These are phyloP conservation scores for Coffea eugenioides DNA, from an alignment of 257 asterid genomes.

Conservation along the genomic window DNA sequence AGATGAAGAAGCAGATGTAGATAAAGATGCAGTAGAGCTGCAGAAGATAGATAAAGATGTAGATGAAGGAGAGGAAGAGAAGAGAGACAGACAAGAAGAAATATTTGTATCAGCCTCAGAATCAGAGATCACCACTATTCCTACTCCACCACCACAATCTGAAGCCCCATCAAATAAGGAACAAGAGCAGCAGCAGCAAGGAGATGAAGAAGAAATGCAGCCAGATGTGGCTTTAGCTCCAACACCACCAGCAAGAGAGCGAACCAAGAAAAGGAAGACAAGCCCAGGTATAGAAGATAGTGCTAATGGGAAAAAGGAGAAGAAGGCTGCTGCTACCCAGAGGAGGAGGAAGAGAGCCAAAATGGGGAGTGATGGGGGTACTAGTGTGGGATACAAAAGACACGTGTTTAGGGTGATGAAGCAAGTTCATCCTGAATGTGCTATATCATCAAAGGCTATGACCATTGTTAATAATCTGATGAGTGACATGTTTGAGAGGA, in stretches of 20 bases:
- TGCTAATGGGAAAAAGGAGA: not conserved
- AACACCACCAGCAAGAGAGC: not conserved
- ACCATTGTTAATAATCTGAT: slow-evolving; percentile 59
- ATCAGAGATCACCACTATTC: not conserved
- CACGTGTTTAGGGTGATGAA: slow-evolving; percentile 72
- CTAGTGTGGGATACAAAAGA: slow-evolving; percentile 48
- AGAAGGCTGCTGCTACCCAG: not conserved
- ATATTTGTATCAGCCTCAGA: not conserved
- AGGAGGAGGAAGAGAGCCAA: slow-evolving; percentile 34
- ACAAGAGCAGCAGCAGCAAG: not conserved
- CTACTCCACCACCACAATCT: not conserved
- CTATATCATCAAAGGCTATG: slow-evolving; percentile 74
- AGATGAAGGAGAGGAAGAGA: not conserved
- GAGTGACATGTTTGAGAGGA: slow-evolving; percentile 73
- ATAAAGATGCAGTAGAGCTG: slow-evolving; percentile 5
- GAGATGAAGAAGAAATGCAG: not conserved
- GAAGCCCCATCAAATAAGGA: not conserved
- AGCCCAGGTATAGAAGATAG: not conserved
- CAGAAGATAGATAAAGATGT: not conserved
- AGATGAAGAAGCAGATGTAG: not conserved
- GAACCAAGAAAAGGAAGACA: slow-evolving; percentile 6
- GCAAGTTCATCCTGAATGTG: slow-evolving; percentile 87
- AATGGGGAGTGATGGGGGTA: slow-evolving; percentile 29
- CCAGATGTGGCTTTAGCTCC: not conserved
- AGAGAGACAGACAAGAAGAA: not conserved